phyloP scores from a whole-genome alignment of 192 early-diverging fungal species.

The Glomus cerebriforme region DNA sequence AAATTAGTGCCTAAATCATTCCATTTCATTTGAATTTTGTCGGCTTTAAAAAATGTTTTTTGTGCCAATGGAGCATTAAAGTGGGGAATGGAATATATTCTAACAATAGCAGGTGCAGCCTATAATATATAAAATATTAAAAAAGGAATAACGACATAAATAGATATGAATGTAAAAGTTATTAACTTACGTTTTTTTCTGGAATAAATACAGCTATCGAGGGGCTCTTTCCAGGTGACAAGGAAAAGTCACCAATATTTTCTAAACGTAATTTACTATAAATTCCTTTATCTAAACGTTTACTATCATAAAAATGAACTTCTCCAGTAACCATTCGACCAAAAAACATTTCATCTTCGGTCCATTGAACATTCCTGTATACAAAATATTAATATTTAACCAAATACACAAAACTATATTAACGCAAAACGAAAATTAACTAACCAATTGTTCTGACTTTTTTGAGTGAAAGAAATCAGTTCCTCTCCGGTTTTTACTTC shows the following conservation, averaged over 20 bases:
- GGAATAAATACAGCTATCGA: constrained; percentile 91
- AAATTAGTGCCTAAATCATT: constrained; percentile 85
- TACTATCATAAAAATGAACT: constrained; percentile 84
- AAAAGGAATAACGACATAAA: background rate
- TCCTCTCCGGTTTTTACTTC: constrained; percentile 69
- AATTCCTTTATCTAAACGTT: constrained; percentile 58
- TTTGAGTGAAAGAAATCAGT: constrained; percentile 77
- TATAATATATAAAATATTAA: constrained; percentile 10
- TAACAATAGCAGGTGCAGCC: constrained; percentile 81
- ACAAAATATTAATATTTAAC: background rate
- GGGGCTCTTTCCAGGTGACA: constrained; percentile 84
- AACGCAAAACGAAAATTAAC: background rate
- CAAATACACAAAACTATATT: background rate
- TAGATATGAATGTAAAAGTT: background rate
- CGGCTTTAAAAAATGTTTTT: constrained; percentile 96
- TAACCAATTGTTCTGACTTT: constrained; percentile 73
- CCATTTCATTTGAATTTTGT: constrained; percentile 92
- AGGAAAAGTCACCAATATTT: constrained; percentile 78
- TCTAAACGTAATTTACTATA: constrained; percentile 68
- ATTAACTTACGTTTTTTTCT: constrained; percentile 58
- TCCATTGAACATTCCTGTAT: constrained; percentile 89
- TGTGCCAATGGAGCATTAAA: constrained; percentile 72
- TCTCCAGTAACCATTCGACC: constrained; percentile 84
- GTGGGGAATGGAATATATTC: constrained; percentile 81
- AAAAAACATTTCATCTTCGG: constrained; percentile 85